Evolutionary conservation across 331 rosid species (phyloP), one percentile per base, ranked within the genome.

Genomic region (Prunus yedoensis): DNA sequence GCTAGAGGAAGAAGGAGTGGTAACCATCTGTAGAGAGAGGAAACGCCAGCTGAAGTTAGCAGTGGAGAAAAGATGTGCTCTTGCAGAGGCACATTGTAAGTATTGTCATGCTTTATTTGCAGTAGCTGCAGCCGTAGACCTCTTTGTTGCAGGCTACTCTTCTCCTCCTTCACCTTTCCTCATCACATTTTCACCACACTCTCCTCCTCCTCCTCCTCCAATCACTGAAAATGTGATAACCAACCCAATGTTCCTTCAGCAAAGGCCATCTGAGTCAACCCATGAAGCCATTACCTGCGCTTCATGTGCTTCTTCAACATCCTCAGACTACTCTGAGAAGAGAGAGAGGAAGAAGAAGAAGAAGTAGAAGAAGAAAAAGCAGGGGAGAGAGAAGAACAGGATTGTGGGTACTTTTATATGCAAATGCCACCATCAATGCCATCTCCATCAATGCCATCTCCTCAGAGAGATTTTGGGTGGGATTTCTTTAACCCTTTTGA

Each of bases 401-500:
- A 74, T 43, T 84, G 84, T 85, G 92, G 80, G 73, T 92, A 89
- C 73, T 90, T 84, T 68, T 95, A 93, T 86, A 92, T 92, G 99
- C 91, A 85, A 18, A 88, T 94, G 88, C 88, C 88, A 10, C 88
- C 89, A 20, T 59, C 84, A 80, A 84, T 89, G 93, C 91, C 90
- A 65, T 90, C 98, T 3, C 96, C 97, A 20, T 59, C 84, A 80
- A 84, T 89, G 93, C 91, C 90, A 65, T 90, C 98, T 3, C 96
- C 97, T 2, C 91, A 85, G 67, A 84, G 87, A 65, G 96, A 92
- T 76, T 95, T 92, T 73, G 97, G 88, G 68, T 95, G 99, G 97
- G 99, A 95, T 68, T 92, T 90, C 81, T 95, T 95, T 77, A 88
- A 95, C 85, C 97, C 97, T 23, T 92, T 95, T 57, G 96, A 89